phyloP scores from a whole-genome alignment of 805 yeast species.

The Torulaspora gathmanii region DNA sequence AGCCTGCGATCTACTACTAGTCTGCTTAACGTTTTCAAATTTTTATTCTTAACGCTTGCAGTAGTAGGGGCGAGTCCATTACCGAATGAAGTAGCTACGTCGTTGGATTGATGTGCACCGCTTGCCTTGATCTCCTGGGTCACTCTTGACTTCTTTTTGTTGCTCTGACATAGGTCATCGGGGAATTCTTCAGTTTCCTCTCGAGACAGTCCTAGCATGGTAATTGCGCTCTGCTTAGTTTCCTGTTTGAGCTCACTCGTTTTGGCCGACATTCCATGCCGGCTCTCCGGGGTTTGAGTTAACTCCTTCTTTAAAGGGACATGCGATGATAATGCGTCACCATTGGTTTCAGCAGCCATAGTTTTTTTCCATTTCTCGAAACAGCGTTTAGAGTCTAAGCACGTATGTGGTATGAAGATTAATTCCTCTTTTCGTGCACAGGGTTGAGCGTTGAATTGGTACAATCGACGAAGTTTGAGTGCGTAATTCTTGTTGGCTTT shows the following conservation, averaged over 20 bases:
- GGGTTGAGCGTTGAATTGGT: slow-evolving; percentile 31
- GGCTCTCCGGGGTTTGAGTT: not conserved
- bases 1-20: slow-evolving; percentile 32
- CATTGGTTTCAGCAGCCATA: slow-evolving; percentile 4
- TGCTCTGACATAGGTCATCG: slow-evolving; percentile 27
- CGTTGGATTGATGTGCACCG: slow-evolving; percentile 37
- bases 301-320: not conserved
- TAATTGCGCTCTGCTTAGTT: slow-evolving; percentile 52
- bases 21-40: slow-evolving; percentile 29
- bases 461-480: slow-evolving; percentile 28
- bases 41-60: slow-evolving; percentile 33
- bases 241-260: slow-evolving; percentile 9
- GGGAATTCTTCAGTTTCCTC: slow-evolving; percentile 35
- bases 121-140: slow-evolving; percentile 37
- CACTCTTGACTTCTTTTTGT: slow-evolving; percentile 23
- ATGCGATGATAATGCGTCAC: not conserved
- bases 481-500: slow-evolving; percentile 32
- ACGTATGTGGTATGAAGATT: slow-evolving; percentile 25
- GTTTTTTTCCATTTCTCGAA: slow-evolving; percentile 18
- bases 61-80: slow-evolving; percentile 36
- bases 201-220: slow-evolving; percentile 45
- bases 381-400: slow-evolving; percentile 22
- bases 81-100: slow-evolving; percentile 35
- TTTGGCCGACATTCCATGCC: not conserved
- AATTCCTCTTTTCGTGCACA: slow-evolving; percentile 8